Percentiles rank a stretch among this genome's conserved stretches.
Conservation (phyloP, 2,329 filamentous ascomycete genomes). For the Diaporthe sp. region DNA sequence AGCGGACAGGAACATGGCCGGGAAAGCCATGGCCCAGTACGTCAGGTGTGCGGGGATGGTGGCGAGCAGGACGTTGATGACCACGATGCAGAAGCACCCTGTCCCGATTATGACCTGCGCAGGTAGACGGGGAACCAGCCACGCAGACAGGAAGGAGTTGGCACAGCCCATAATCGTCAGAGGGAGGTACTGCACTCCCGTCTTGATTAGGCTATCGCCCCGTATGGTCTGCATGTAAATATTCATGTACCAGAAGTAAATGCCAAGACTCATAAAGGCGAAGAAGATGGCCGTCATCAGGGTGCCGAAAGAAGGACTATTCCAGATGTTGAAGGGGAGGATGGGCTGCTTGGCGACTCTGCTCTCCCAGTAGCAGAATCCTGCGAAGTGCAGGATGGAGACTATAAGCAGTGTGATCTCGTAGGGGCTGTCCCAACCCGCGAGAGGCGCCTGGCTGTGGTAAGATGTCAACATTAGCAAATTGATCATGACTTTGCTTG, state of each 20-base stretch:
- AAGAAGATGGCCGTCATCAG: constrained; percentile 37
- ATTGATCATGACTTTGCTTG: too few species aligned
- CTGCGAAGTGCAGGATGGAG: constrained; percentile 39
- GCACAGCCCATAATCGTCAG: background rate
- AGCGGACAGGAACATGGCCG: constrained; percentile 44
- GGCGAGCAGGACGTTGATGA: constrained; percentile 49
- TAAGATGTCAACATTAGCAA: too few species aligned
- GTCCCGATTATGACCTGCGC: constrained; percentile 53
- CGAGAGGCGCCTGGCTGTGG: constrained; percentile 41
- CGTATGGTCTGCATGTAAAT: constrained; percentile 41
- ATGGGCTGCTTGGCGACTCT: constrained; percentile 38
- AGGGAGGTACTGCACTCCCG: too few species aligned
- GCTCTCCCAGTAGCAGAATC: constrained; percentile 41
- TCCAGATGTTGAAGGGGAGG: constrained; percentile 43
- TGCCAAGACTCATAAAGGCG: constrained; percentile 43
- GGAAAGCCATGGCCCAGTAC: constrained; percentile 53
- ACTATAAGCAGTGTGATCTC: constrained; percentile 41
- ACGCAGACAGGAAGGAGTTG: constrained; percentile 48
- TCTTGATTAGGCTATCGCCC: constrained; percentile 35
- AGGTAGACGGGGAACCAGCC: constrained; percentile 51
- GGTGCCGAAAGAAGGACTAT: constrained; percentile 39
- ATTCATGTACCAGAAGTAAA: constrained; percentile 43
- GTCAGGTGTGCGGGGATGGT: constrained; percentile 51
- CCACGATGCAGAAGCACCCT: constrained; percentile 48
- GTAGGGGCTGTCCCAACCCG: constrained; percentile 42